Conservation (phyloP, 768 basidiomycete species). For the Leccinum disarticulatum region DNA sequence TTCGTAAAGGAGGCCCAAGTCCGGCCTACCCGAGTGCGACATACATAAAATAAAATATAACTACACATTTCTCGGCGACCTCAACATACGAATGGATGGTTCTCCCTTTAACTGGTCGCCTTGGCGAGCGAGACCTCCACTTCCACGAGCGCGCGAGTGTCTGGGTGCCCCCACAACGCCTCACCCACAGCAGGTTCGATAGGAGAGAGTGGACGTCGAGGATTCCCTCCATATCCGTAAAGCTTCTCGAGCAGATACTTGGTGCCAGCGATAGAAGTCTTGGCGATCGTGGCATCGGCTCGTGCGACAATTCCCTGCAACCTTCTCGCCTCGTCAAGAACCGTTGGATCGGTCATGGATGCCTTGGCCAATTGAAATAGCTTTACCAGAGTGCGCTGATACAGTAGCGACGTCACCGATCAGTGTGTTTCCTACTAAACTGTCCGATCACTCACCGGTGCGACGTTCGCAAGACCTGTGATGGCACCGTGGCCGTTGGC, state of each 20-base stretch:
- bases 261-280: constrained; percentile 77
- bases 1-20: background rate
- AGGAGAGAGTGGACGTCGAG: constrained; percentile 77
- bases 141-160: constrained; percentile 65
- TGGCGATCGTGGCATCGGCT: constrained; percentile 79
- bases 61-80: background rate
- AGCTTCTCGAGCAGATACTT: constrained; percentile 74
- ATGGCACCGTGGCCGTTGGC: constrained; percentile 86
- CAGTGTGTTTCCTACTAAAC: background rate
- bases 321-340: constrained; percentile 66
- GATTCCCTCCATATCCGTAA: constrained; percentile 77
- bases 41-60: background rate
- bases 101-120: constrained; percentile 7
- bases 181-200: constrained; percentile 54
- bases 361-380: constrained; percentile 63
- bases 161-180: constrained; percentile 69
- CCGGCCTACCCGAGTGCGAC: background rate
- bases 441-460: constrained; percentile 52
- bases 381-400: constrained; percentile 55
- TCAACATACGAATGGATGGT: background rate
- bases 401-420: constrained; percentile 2
- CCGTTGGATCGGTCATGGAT: constrained; percentile 51
- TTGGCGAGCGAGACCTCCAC: constrained; percentile 60
- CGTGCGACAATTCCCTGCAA: constrained; percentile 80
- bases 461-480: constrained; percentile 83